A percentile compares a stretch with the other conserved stretches of the same genome.
Evolutionary conservation across 768 basidiomycete species (phyloP).

Genomic region (Russula emetica): DNA sequence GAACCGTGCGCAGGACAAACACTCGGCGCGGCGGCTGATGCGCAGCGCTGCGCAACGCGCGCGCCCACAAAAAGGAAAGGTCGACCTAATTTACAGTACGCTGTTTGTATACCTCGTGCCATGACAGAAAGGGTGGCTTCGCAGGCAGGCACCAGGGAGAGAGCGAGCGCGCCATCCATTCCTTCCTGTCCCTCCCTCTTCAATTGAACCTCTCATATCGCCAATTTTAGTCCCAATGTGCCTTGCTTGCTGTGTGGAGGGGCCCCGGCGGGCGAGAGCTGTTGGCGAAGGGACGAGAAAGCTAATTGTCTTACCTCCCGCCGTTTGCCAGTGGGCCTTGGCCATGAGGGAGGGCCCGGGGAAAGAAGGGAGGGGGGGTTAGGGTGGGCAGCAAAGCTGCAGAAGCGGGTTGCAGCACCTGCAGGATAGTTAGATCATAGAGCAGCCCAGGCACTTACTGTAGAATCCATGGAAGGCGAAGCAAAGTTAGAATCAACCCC

Average conservation of each 20-base stretch:
- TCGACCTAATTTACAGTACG: neutral
- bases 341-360: neutral
- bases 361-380: neutral
- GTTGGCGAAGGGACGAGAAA: neutral
- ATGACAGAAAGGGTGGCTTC: conserved; percentile 10
- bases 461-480: neutral
- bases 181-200: too few relatives aligned
- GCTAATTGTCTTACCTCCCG: neutral
- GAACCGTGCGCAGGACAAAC: neutral
- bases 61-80: conserved; percentile 4
- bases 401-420: neutral
- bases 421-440: neutral
- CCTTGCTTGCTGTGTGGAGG: neutral
- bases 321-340: neutral
- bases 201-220: neutral
- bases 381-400: neutral
- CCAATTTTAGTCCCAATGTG: neutral
- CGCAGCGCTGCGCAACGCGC: neutral
- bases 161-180: neutral
- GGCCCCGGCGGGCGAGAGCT: neutral
- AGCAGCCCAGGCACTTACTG: neutral
- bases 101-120: neutral
- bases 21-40: neutral
- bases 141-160: conserved; percentile 22
- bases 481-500: neutral